Evolutionary conservation across 768 basidiomycete species (phyloP).

Genomic region (Hydnum rufescens): DNA sequence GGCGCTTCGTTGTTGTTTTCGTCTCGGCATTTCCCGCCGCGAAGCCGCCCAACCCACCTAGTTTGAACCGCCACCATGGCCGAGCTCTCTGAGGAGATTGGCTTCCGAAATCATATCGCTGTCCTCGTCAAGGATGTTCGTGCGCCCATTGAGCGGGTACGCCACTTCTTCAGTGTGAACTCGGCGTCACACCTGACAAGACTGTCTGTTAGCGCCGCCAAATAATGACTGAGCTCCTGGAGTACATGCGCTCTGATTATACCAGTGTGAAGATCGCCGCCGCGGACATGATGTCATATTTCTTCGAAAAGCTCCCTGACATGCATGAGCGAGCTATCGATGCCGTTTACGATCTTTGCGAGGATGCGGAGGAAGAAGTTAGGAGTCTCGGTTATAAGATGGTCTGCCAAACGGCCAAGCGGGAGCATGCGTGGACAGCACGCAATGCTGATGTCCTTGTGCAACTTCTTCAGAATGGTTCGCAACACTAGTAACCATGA

Average conservation of each 20-base stretch:
- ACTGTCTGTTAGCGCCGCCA: neutral
- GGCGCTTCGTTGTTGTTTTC: neutral
- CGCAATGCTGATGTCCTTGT: slow-evolving; percentile 56
- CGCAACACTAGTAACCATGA: slow-evolving; percentile 14
- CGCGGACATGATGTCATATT: slow-evolving; percentile 33
- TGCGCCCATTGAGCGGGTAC: no score
- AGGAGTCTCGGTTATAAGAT: slow-evolving; percentile 50
- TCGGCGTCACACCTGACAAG: neutral
- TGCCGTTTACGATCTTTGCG: slow-evolving; percentile 60
- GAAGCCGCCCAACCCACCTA: no score
- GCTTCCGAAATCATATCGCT: neutral
- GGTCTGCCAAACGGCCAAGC: slow-evolving; percentile 30
- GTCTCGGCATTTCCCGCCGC: neutral
- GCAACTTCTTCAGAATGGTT: slow-evolving; percentile 58
- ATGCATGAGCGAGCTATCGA: slow-evolving; percentile 58
- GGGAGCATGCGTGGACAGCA: slow-evolving; percentile 38
- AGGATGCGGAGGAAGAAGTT: slow-evolving; percentile 46
- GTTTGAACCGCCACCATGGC: neutral
- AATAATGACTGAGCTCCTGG: neutral
- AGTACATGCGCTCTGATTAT: neutral
- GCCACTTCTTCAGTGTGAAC: no score
- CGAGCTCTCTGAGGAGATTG: neutral
- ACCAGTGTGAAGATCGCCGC: slow-evolving; percentile 15
- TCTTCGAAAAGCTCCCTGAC: slow-evolving; percentile 48
- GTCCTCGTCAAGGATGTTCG: no score